Evolutionary conservation across 352 stramenopile genomes (phyloP).

Genomic region (Phytopythium mirpurense): DNA sequence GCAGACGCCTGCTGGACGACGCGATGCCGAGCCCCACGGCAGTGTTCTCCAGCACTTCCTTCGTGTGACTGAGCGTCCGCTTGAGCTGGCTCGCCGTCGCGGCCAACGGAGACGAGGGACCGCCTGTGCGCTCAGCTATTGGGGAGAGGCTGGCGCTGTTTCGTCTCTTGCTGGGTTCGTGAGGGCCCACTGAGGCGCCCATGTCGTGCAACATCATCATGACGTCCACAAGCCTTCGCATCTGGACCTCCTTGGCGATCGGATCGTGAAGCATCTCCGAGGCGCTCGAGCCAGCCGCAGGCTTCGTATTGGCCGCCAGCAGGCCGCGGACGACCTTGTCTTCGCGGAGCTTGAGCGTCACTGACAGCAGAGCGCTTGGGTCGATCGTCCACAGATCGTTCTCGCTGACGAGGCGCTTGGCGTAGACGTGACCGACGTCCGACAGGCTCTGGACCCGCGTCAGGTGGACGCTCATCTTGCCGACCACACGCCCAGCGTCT

Average conservation of each 20-base stretch:
- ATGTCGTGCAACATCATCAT: not conserved
- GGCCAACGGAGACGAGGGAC: slow-evolving; percentile 10
- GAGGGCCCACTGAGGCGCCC: too few relatives aligned
- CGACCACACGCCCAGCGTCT: slow-evolving; percentile 24
- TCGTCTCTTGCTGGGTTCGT: not conserved
- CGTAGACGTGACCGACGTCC: slow-evolving; percentile 20
- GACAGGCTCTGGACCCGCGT: slow-evolving; percentile 17
- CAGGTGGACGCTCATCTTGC: slow-evolving; percentile 44
- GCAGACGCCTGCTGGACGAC: slow-evolving; percentile 20
- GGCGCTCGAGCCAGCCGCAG: not conserved
- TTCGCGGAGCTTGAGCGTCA: slow-evolving; percentile 32
- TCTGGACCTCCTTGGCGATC: not conserved
- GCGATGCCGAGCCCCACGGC: slow-evolving; percentile 42
- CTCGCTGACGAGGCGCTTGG: slow-evolving; percentile 22
- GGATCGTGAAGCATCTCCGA: not conserved
- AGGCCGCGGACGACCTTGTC: slow-evolving; percentile 42
- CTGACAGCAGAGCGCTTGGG: slow-evolving; percentile 35
- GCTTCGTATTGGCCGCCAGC: slow-evolving; percentile 13
- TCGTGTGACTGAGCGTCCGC: slow-evolving; percentile 36
- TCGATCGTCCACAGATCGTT: slow-evolving; percentile 45
- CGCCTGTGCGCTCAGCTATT: not conserved
- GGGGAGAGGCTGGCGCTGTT: not conserved
- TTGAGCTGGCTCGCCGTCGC: slow-evolving; percentile 29
- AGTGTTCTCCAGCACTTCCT: slow-evolving; percentile 43
- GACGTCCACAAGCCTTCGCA: not conserved